phyloP scores from a whole-genome alignment of 2,329 filamentous ascomycete species.

The Alternaria infectoria region DNA sequence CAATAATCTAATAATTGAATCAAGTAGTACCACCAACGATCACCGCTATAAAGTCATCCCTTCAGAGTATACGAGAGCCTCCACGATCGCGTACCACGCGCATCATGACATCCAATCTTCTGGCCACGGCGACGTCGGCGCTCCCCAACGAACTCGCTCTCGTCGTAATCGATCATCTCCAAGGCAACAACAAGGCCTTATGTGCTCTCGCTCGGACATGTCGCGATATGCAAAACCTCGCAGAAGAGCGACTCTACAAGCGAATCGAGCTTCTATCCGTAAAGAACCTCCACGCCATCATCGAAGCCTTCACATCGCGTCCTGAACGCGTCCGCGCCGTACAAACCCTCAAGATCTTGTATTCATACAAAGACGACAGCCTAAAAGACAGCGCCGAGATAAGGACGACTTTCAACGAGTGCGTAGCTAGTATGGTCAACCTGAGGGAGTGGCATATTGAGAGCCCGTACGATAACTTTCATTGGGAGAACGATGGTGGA shows the following conservation, averaged over 20 bases:
- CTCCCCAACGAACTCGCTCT: conserved; percentile 41
- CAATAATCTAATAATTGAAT: neutral
- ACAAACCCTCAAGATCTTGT: conserved; percentile 42
- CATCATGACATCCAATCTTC: conserved; percentile 22
- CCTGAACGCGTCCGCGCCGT: conserved; percentile 37
- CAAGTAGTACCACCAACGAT: neutral
- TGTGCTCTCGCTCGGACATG: conserved; percentile 40
- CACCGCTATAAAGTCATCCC: neutral
- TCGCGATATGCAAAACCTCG: conserved; percentile 35
- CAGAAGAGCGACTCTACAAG: conserved; percentile 43
- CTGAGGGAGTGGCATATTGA: conserved; percentile 43
- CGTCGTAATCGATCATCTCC: conserved; percentile 35
- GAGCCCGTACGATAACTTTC: conserved; percentile 45
- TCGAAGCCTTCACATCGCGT: conserved; percentile 30
- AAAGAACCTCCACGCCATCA: conserved; percentile 31
- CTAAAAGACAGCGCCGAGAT: conserved; percentile 28
- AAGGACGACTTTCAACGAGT: conserved; percentile 36
- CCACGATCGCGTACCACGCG: neutral
- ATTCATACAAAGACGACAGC: conserved; percentile 27
- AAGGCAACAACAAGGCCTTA: conserved; percentile 28
- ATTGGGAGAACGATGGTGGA: conserved; percentile 34
- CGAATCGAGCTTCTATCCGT: conserved; percentile 38
- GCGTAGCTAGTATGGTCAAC: conserved; percentile 37
- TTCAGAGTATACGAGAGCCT: neutral
- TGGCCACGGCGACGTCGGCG: conserved; percentile 18